Conservation (phyloP, 2,329 filamentous ascomycete species). For the Hypoxylon sp. region DNA sequence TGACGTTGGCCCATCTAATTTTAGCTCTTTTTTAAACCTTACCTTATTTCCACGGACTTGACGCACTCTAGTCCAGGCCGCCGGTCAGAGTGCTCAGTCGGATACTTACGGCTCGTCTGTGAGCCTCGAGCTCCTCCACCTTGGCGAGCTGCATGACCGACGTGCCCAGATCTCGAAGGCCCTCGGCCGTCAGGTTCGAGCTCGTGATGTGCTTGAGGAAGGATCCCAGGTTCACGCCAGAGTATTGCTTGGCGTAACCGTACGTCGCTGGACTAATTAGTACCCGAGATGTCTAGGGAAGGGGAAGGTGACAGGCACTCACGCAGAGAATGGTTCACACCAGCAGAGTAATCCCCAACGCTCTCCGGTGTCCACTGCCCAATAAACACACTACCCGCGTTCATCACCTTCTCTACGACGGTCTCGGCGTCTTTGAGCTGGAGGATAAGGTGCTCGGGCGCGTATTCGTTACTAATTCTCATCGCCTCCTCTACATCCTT, state of each 20-base stretch:
- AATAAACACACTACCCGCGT: constrained; percentile 95
- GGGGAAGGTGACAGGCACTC: constrained; percentile 56
- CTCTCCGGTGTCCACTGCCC: constrained; percentile 97
- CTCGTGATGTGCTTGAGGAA: constrained; percentile 99
- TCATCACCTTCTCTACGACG: constrained; percentile 81
- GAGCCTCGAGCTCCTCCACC: constrained; percentile 93
- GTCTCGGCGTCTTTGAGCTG: constrained; percentile 81
- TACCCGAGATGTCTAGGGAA: not conserved
- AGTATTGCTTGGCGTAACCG: constrained; percentile 98
- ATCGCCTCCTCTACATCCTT: constrained; percentile 76
- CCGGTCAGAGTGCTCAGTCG: constrained; percentile 68
- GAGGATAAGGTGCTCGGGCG: constrained; percentile 94
- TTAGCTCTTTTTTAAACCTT: not conserved
- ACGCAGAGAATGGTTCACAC: constrained; percentile 97
- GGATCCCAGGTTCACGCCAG: constrained; percentile 92
- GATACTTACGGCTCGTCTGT: constrained; percentile 88
- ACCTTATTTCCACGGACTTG: not conserved
- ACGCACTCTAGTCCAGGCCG: not conserved
- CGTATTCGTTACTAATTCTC: constrained; percentile 89
- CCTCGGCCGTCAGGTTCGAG: constrained; percentile 85
- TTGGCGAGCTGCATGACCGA: constrained; percentile 96
- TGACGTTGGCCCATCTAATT: not conserved
- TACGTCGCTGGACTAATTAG: constrained; percentile 75
- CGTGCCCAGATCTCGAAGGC: constrained; percentile 81
- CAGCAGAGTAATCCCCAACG: constrained; percentile 96